phyloP scores from a whole-genome alignment of 768 basidiomycete species.

The Lanmaoa rubissima region DNA sequence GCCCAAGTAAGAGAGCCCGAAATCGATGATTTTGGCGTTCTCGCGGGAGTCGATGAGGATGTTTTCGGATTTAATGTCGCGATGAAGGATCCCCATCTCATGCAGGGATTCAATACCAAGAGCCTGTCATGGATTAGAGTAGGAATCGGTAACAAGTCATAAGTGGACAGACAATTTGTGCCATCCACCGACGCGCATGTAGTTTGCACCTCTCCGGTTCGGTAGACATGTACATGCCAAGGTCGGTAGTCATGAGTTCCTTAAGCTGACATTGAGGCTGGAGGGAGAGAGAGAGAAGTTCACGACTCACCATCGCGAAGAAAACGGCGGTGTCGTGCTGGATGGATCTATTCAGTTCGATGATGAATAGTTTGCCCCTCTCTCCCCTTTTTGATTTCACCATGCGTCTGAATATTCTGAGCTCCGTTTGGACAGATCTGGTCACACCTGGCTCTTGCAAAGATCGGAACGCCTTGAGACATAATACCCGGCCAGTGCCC shows the following conservation, averaged over 20 bases:
- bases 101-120: conserved; percentile 48
- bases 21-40: conserved; percentile 43
- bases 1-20: conserved; percentile 36
- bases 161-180: conserved; percentile 35
- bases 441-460: conserved; percentile 7
- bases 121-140: conserved; percentile 27
- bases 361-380: conserved; percentile 36
- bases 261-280: conserved; percentile 12
- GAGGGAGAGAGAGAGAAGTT: neutral
- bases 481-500: conserved; percentile 34
- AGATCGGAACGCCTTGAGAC: conserved; percentile 36
- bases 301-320: conserved; percentile 41
- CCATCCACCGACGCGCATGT: conserved; percentile 39
- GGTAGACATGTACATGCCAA: conserved; percentile 30
- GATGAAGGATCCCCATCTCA: conserved; percentile 60
- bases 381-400: conserved; percentile 17
- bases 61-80: conserved; percentile 71
- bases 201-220: conserved; percentile 22
- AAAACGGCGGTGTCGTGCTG: conserved; percentile 29
- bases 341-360: conserved; percentile 38
- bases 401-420: conserved; percentile 36
- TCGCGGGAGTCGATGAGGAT: conserved; percentile 50
- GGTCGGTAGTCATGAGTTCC: conserved; percentile 42
- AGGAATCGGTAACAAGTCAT: neutral
- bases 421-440: conserved; percentile 31